phyloP scores from a whole-genome alignment of 257 asterid genomes.

The Penstemon eatonii region DNA sequence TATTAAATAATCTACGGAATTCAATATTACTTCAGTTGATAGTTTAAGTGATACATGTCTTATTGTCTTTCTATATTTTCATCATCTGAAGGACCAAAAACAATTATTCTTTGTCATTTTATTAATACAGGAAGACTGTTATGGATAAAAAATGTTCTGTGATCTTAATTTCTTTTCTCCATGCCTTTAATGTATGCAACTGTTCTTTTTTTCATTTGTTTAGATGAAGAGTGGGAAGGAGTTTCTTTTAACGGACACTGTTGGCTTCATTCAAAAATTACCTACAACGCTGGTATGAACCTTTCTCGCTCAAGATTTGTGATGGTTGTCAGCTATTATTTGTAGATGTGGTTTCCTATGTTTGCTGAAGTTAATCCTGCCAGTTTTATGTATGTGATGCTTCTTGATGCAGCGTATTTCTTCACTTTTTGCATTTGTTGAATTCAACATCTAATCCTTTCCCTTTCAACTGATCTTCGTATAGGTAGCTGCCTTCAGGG shows the following conservation, averaged over 20 bases:
- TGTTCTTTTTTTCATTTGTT: conserved; percentile 26
- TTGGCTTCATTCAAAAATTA: conserved; percentile 92
- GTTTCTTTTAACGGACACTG: conserved; percentile 94
- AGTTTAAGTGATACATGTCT: background rate
- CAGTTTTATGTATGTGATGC: conserved; percentile 7
- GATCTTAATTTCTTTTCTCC: background rate
- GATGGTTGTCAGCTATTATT: conserved; percentile 6
- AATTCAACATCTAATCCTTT: conserved; percentile 14
- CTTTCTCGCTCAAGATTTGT: conserved; percentile 19
- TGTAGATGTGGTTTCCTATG: conserved; percentile 1
- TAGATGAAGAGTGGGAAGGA: conserved; percentile 92
- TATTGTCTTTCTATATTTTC: background rate
- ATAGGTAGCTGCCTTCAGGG: conserved; percentile 98
- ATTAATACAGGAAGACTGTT: background rate
- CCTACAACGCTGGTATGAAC: conserved; percentile 85
- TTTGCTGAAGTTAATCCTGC: background rate
- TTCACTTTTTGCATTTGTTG: conserved; percentile 11
- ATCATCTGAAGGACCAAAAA: background rate
- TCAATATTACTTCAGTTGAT: background rate
- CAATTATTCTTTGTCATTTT: background rate
- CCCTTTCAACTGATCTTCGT: conserved; percentile 26
- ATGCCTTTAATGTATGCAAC: conserved; percentile 20
- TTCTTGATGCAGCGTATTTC: background rate
- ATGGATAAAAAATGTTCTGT: conserved; percentile 12
- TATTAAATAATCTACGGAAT: conserved; percentile 4